These are phyloP conservation scores for Diutina sp. DNA, from an alignment of 1,139 yeast genomes.

Conservation along the genomic window DNA sequence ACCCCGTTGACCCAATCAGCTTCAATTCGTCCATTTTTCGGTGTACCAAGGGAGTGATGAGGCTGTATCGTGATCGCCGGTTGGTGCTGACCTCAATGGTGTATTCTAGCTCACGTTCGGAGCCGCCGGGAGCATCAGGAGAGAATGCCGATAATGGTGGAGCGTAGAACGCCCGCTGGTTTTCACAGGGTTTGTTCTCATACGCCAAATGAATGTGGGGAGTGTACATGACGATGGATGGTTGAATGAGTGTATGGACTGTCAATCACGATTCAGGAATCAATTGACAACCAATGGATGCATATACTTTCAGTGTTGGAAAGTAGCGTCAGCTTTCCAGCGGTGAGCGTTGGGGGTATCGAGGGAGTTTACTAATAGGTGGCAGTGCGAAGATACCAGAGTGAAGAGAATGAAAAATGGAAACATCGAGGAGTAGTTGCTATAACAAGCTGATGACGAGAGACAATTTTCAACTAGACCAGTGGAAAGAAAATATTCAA, in stretches of 20 bases:
- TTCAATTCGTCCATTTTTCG: conserved; percentile 27
- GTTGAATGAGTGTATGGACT: no score
- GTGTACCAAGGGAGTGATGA: conserved; percentile 11
- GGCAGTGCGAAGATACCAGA: background rate
- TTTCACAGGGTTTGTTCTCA: background rate
- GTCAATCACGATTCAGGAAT: no score
- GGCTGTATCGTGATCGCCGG: conserved; percentile 5
- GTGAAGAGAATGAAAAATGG: background rate
- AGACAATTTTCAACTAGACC: no score
- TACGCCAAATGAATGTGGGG: background rate
- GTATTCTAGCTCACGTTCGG: conserved; percentile 18
- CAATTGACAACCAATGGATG: background rate
- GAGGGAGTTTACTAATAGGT: background rate
- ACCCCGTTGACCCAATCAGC: conserved; percentile 35
- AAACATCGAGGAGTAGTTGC: no score
- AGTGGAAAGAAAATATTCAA: no score
- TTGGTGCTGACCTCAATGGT: conserved; percentile 5
- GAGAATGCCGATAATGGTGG: conserved; percentile 45
- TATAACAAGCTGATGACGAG: no score
- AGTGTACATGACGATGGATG: background rate
- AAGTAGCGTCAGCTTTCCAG: background rate
- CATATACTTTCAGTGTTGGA: no score
- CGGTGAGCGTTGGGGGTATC: background rate
- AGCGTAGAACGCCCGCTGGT: conserved; percentile 11
- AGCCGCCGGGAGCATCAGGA: conserved; percentile 32